Percentiles rank a stretch among this genome's conserved stretches.
Conservation (phyloP, 2,329 filamentous ascomycete genomes). For the Ascochyta viciae-villosae region DNA sequence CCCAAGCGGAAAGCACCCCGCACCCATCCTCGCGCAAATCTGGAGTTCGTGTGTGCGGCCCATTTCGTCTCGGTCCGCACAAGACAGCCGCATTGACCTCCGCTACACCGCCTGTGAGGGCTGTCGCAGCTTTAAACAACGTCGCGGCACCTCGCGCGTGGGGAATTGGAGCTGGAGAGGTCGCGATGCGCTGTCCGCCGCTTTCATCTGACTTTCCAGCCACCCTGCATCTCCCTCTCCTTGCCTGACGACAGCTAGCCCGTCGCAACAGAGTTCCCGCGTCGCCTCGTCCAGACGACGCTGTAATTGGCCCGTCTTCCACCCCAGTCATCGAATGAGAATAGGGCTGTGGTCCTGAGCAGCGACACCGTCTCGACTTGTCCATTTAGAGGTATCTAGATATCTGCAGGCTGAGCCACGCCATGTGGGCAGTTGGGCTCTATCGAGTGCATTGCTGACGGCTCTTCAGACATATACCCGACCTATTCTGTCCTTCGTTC, state of each 20-base stretch:
- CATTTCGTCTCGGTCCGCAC: slow-evolving; percentile 36
- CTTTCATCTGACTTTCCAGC: slow-evolving; percentile 41
- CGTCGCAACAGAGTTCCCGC: slow-evolving; percentile 37
- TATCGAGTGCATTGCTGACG: slow-evolving; percentile 33
- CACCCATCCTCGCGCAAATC: slow-evolving; percentile 26
- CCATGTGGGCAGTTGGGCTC: slow-evolving; percentile 24
- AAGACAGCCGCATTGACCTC: slow-evolving; percentile 49
- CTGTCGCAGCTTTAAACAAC: slow-evolving; percentile 32
- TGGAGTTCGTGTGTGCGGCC: slow-evolving; percentile 29
- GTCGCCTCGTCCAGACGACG: slow-evolving; percentile 38
- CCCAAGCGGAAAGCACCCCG: slow-evolving; percentile 20
- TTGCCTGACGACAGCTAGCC: slow-evolving; percentile 47
- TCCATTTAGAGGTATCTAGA: slow-evolving; percentile 43
- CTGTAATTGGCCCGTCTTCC: slow-evolving; percentile 43
- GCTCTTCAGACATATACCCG: slow-evolving; percentile 30
- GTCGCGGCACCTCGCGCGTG: slow-evolving; percentile 41
- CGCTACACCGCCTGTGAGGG: slow-evolving; percentile 48
- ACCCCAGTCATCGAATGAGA: slow-evolving; percentile 44
- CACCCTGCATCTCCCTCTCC: slow-evolving; percentile 38
- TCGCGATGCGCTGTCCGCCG: slow-evolving; percentile 50
- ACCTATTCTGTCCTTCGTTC: slow-evolving; percentile 24
- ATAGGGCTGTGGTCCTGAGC: slow-evolving; percentile 29
- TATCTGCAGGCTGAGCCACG: slow-evolving; percentile 33
- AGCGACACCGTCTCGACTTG: slow-evolving; percentile 39
- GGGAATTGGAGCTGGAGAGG: slow-evolving; percentile 38